These are phyloP conservation scores for Ganoderma lingzhi DNA, from an alignment of 1,284 basidiomycete species.

Conservation along the genomic window DNA sequence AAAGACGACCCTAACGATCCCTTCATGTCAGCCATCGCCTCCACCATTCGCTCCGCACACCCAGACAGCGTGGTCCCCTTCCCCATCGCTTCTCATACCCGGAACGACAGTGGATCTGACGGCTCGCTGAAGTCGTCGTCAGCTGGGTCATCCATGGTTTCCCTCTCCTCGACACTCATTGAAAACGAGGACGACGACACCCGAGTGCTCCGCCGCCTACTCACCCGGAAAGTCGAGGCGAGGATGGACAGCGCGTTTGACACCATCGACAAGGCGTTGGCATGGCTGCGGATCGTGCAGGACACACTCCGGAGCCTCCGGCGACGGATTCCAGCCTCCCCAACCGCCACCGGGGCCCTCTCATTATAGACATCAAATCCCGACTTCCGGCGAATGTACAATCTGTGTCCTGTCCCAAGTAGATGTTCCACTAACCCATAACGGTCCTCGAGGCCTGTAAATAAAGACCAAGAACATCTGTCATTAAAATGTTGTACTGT, in stretches of 20 bases:
- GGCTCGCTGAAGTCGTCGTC: constrained; percentile 36
- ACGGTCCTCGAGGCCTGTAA: neutral
- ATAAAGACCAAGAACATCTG: constrained; percentile 2
- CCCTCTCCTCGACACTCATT: constrained; percentile 47
- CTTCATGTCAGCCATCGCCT: constrained; percentile 30
- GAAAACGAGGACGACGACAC: constrained; percentile 66
- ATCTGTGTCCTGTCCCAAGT: constrained; percentile 7
- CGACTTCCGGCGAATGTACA: constrained; percentile 12
- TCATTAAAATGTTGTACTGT: constrained; percentile 15
- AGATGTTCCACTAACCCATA: constrained; percentile 4
- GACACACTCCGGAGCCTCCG: constrained; percentile 66
- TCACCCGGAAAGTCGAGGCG: constrained; percentile 69
- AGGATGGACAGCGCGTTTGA: constrained; percentile 66
- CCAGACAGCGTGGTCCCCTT: constrained; percentile 23
- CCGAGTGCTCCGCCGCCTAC: constrained; percentile 61
- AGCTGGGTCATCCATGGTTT: constrained; percentile 41
- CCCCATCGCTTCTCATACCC: constrained; percentile 18
- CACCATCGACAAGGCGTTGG: constrained; percentile 63
- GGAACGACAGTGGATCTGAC: constrained; percentile 26
- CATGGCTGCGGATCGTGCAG: constrained; percentile 70
- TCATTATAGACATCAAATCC: constrained; percentile 4
- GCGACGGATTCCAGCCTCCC: constrained; percentile 49
- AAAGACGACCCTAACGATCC: constrained; percentile 26
- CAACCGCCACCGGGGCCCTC: constrained; percentile 4
- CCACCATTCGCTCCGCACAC: constrained; percentile 25